Evolutionary conservation across 2,329 filamentous ascomycete genomes (phyloP), one percentile per base, ranked within the genome.

Genomic region (Tolypocladium amazonense): DNA sequence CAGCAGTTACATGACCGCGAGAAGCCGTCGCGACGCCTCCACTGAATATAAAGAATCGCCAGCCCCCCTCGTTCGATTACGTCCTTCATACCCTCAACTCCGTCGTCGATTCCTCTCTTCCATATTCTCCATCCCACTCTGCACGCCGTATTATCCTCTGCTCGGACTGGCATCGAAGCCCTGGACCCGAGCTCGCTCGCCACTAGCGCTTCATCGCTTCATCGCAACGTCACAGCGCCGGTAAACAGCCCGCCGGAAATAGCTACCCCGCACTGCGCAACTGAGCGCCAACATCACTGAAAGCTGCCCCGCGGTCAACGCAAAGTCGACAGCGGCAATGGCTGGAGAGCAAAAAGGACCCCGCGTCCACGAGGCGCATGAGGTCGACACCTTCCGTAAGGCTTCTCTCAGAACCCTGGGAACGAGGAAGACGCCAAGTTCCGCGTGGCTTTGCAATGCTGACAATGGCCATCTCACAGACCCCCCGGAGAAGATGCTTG

Each of bases 321-420:
- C 35, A 30, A 39, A 41, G 30, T 59, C 45, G 35, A 60, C 62
- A 65, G 60, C 67, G 68, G 63, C 62, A 35, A 83, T 83, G 81
- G 76, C 76, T 69, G 75, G 69, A 63, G 73, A 74, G 60, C 65
- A 73, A 64, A 66, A 66, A 78, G 72, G 70, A 67, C 66, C 82
- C 81, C 56, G 86, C 68, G 88, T 92, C 68, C 80, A 81, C 62
- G 89, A 92, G 79, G 88, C 88, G 69, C 88, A 91, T 74, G 76
- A 86, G 70, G 88, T 91, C 67, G 86, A 90, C 74, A 92, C 88
- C 25, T 90, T 79, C 70, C 83, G 84, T 87, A 76, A 80, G 84
- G 58, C 59, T 60, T 6, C 30, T 25, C 33, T n/a, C 27, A 12
- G 2, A 2, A 50, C 15, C 15, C 2, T n/a, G 18, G 27, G 27